These are phyloP conservation scores for Aspergillus persii DNA, from an alignment of 2,329 filamentous ascomycete genomes.

Conservation along the genomic window DNA sequence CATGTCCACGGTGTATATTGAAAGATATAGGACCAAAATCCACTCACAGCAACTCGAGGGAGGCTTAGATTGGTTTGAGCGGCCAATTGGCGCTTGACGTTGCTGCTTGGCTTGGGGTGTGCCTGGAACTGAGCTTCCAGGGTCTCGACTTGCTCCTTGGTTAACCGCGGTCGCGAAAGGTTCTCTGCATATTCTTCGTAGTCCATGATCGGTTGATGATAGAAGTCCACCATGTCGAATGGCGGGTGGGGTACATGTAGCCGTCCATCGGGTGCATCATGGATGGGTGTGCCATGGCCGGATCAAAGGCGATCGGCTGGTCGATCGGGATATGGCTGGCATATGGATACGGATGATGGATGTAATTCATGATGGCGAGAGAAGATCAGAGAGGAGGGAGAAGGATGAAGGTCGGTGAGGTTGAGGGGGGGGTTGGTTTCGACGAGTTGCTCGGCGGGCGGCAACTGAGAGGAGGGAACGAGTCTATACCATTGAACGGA, in stretches of 20 bases:
- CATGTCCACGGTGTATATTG: conserved; percentile 5
- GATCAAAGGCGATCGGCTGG: conserved; percentile 36
- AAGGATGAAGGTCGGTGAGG: conserved; percentile 1
- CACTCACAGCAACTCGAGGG: conserved; percentile 49
- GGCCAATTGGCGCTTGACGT: conserved; percentile 50
- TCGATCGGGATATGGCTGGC: conserved; percentile 38
- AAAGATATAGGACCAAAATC: neutral
- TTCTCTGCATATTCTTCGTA: conserved; percentile 50
- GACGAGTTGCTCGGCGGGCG: neutral
- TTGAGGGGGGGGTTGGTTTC: neutral
- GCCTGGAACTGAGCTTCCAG: conserved; percentile 50
- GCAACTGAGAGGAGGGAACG: conserved; percentile 7
- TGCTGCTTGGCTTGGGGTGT: conserved; percentile 51
- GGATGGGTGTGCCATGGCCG: conserved; percentile 35
- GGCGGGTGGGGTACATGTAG: conserved; percentile 38
- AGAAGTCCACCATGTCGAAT: conserved; percentile 45
- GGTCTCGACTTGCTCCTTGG: conserved; percentile 52
- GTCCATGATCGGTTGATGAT: conserved; percentile 41
- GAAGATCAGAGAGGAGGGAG: conserved; percentile 11
- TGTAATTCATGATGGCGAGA: conserved; percentile 36
- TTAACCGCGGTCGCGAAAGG: conserved; percentile 49
- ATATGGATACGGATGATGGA: conserved; percentile 39
- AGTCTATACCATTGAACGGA: conserved; percentile 9
- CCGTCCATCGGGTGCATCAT: conserved; percentile 41
- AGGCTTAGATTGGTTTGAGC: conserved; percentile 49